These are phyloP conservation scores for Tuber umbilicatum DNA, from an alignment of 495 filamentous ascomycete species.

Conservation along the genomic window DNA sequence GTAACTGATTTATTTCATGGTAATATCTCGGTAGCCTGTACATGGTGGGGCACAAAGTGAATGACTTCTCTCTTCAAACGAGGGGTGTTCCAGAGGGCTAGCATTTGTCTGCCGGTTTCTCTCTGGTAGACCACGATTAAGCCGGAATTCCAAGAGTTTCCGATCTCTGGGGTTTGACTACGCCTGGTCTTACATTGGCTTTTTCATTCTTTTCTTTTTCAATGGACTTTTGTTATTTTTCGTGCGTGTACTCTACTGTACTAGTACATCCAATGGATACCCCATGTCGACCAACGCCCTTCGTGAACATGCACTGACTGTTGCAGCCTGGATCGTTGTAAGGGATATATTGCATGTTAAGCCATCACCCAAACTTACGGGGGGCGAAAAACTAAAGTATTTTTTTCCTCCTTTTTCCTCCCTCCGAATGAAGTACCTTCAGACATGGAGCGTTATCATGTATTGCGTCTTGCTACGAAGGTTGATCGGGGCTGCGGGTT, in stretches of 20 bases:
- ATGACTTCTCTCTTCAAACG: conserved; percentile 11
- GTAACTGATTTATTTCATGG: conserved; percentile 34
- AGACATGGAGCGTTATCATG: neutral
- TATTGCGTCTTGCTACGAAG: neutral
- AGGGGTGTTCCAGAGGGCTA: conserved; percentile 18
- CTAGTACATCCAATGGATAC: neutral
- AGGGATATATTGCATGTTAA: neutral
- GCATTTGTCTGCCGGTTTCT: conserved; percentile 35
- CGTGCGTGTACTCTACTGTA: neutral
- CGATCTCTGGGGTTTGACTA: conserved; percentile 33
- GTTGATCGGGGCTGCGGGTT: neutral
- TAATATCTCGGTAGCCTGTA: conserved; percentile 37
- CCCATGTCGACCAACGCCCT: neutral
- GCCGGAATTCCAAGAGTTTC: conserved; percentile 29
- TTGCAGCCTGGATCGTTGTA: neutral
- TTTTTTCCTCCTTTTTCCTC: neutral
- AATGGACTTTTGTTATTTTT: neutral
- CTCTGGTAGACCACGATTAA: conserved; percentile 36
- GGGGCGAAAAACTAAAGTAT: neutral
- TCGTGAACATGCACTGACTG: conserved; percentile 1
- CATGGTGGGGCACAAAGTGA: conserved; percentile 27
- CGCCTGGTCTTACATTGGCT: conserved; percentile 28
- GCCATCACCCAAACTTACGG: neutral
- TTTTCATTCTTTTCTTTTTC: neutral
- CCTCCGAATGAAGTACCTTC: neutral